phyloP scores from a whole-genome alignment of 441 rosid genomes.

The Gossypium lobatum region DNA sequence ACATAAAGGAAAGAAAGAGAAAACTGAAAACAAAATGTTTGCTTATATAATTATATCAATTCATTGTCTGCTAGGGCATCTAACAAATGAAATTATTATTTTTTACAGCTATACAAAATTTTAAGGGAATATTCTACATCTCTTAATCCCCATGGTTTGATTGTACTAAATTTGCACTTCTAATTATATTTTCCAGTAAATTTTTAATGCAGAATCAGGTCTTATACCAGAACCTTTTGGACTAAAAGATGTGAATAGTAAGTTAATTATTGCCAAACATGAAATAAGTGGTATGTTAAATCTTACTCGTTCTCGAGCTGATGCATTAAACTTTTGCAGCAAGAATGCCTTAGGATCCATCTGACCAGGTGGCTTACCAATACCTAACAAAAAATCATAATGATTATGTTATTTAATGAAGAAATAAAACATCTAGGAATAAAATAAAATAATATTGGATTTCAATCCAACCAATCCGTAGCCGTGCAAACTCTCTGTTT shows the following conservation, averaged over 20 bases:
- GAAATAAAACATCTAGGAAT: neutral
- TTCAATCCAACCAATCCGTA: constrained; percentile 61
- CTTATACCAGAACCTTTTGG: neutral
- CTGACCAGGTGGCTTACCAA: constrained; percentile 87
- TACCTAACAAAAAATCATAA: constrained; percentile 35
- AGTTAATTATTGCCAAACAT: neutral
- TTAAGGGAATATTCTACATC: neutral
- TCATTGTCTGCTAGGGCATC: neutral
- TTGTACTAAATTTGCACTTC: neutral
- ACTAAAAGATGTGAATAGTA: neutral
- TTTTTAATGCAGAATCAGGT: neutral
- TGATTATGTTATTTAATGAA: neutral
- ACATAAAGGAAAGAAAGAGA: neutral
- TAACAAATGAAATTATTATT: neutral
- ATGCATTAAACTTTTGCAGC: constrained; percentile 70
- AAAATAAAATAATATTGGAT: neutral
- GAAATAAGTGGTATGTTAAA: neutral
- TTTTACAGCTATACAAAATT: neutral
- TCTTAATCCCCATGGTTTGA: neutral
- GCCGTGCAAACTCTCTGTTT: constrained; percentile 77
- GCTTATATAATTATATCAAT: neutral
- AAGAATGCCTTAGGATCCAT: constrained; percentile 96
- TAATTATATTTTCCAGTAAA: neutral
- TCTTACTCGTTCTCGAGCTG: constrained; percentile 56
- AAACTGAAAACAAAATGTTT: neutral